Evolutionary conservation across 805 yeast species (phyloP).

Genomic region (Ogataea minuta): DNA sequence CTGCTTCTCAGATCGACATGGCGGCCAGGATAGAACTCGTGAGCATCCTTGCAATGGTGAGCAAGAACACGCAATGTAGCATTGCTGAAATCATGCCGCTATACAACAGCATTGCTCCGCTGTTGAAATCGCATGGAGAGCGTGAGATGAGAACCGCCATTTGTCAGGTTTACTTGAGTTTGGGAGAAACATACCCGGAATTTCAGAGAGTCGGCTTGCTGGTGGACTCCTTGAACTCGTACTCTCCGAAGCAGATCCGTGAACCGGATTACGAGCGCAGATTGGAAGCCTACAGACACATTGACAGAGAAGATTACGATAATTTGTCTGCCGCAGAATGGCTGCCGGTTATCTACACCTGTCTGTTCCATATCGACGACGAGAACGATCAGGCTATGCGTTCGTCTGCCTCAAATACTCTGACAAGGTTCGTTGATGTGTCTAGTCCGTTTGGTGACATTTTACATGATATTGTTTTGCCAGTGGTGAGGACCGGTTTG

Average conservation of each 20-base stretch:
- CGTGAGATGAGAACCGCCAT: conserved; percentile 60
- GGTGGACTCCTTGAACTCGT: conserved; percentile 69
- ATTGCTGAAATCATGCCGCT: conserved; percentile 45
- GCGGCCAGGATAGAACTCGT: conserved; percentile 57
- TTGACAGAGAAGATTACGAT: conserved; percentile 55
- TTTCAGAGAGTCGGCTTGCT: conserved; percentile 47
- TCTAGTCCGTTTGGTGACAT: conserved; percentile 36
- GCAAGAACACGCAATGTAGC: conserved; percentile 51
- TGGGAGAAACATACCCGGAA: conserved; percentile 52
- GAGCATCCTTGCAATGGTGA: conserved; percentile 52
- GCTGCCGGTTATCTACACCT: conserved; percentile 71
- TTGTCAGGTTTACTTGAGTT: conserved; percentile 54
- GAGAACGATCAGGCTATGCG: conserved; percentile 78
- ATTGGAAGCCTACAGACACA: conserved; percentile 59
- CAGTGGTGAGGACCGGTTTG: conserved; percentile 65
- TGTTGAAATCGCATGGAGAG: conserved; percentile 60
- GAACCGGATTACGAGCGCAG: conserved; percentile 80
- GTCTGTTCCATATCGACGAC: conserved; percentile 71
- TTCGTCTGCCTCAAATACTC: conserved; percentile 64
- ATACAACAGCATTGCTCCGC: conserved; percentile 31
- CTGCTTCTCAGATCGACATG: conserved; percentile 48
- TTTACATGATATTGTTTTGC: conserved; percentile 57
- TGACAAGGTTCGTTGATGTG: conserved; percentile 63
- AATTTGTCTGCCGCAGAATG: conserved; percentile 58
- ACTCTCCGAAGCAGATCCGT: conserved; percentile 55